These are phyloP conservation scores for Chimonanthus salicifolius DNA, from an alignment of 164 flowering plant species.

Conservation along the genomic window DNA sequence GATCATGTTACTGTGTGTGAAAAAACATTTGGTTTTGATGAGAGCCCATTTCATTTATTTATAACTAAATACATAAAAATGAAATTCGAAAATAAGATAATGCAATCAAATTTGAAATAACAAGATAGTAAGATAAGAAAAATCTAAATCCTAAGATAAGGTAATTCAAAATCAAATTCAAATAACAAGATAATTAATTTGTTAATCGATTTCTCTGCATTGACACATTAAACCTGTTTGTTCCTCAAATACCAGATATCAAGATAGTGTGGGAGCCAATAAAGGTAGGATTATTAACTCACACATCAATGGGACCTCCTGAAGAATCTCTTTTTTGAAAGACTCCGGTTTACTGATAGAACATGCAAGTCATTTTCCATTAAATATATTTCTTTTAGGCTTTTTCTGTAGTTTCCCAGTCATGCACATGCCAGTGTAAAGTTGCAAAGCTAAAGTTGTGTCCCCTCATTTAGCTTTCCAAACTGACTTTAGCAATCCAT, in stretches of 20 bases:
- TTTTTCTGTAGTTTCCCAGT: slow-evolving; percentile 13
- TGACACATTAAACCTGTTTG: too few relatives aligned
- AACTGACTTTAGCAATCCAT: not conserved
- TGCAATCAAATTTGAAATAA: too few relatives aligned
- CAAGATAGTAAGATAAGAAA: too few relatives aligned
- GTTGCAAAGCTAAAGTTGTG: not conserved
- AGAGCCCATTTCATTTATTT: too few relatives aligned
- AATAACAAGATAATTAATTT: too few relatives aligned
- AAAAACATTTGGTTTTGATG: too few relatives aligned
- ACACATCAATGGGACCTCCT: slow-evolving; percentile 23
- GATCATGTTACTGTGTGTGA: too few relatives aligned
- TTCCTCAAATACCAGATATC: slow-evolving; percentile 68
- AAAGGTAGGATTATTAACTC: slow-evolving; percentile 66
- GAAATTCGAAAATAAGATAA: too few relatives aligned
- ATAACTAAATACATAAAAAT: too few relatives aligned
- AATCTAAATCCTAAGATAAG: too few relatives aligned
- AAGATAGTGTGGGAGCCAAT: slow-evolving; percentile 84
- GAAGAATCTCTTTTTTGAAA: slow-evolving; percentile 11
- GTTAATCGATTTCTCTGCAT: too few relatives aligned
- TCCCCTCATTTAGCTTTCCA: not conserved
- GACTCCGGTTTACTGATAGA: slow-evolving; percentile 8
- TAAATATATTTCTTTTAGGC: slow-evolving; percentile 4
- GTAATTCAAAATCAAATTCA: too few relatives aligned
- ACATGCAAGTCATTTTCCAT: not conserved
- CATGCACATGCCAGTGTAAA: not conserved